A percentile compares a stretch with the other conserved stretches of the same genome.
Evolutionary conservation across 305 asterid genomes (phyloP).

Genomic region (Fraxinus nigra): DNA sequence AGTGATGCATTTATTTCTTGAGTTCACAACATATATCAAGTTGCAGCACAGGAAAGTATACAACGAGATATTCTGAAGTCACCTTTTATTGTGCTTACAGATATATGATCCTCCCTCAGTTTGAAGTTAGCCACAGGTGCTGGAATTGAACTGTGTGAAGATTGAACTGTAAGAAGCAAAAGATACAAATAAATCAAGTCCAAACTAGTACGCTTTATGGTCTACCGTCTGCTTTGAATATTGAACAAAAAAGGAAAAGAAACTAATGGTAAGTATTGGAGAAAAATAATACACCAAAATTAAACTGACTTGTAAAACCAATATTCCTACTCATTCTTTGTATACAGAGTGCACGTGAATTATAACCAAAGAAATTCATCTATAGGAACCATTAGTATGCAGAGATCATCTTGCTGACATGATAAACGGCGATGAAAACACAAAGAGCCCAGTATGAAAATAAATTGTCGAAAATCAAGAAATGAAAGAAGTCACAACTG

Average conservation of each 20-base stretch:
- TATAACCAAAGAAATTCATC: not conserved
- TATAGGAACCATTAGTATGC: not conserved
- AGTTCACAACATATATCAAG: constrained; percentile 3
- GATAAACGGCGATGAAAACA: not conserved
- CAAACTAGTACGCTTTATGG: not conserved
- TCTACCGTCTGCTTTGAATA: constrained; percentile 22
- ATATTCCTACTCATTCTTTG: not conserved
- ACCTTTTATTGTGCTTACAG: constrained; percentile 94
- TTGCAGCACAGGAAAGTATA: not conserved
- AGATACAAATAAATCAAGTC: constrained; percentile 17
- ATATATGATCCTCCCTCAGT: constrained; percentile 75
- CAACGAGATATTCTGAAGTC: constrained; percentile 14
- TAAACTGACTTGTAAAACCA: not conserved
- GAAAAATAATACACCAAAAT: not conserved
- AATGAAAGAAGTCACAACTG: not conserved
- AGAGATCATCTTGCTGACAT: not conserved
- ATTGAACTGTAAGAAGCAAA: constrained; percentile 52
- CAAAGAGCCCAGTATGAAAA: not conserved
- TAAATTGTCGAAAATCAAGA: not conserved
- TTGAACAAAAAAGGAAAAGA: not conserved
- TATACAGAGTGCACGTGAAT: not conserved
- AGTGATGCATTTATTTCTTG: not conserved
- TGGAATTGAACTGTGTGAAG: constrained; percentile 72
- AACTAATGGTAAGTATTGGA: constrained; percentile 1
- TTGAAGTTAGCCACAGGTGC: constrained; percentile 71